phyloP scores from a whole-genome alignment of 177 flowering plant species.

The Vitis hybrid region DNA sequence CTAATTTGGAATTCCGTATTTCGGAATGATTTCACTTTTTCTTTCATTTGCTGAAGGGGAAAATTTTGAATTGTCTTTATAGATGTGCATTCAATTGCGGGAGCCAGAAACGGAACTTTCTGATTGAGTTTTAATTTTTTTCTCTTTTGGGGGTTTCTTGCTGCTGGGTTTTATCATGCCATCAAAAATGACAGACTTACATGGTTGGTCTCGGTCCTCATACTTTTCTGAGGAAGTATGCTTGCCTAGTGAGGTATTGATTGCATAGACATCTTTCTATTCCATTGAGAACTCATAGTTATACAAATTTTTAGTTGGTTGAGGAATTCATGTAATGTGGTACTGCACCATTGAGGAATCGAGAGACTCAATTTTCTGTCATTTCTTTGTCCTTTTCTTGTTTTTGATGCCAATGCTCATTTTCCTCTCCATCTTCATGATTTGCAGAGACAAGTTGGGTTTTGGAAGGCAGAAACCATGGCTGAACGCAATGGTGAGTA shows the following conservation, averaged over 20 bases:
- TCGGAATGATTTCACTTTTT: not conserved
- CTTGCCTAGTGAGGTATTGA: conserved; percentile 46
- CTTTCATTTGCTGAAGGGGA: not conserved
- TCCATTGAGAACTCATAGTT: not conserved
- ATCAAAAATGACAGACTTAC: conserved; percentile 48
- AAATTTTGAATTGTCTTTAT: not conserved
- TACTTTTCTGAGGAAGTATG: conserved; percentile 36
- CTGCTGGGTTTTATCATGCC: conserved; percentile 31
- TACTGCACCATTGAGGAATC: no score
- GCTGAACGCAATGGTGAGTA: conserved; percentile 46
- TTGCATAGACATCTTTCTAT: not conserved
- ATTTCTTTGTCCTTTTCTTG: not conserved
- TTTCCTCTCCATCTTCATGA: not conserved
- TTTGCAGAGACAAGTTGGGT: conserved; percentile 66
- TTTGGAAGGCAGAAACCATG: conserved; percentile 49
- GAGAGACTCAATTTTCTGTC: not conserved
- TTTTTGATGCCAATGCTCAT: conserved; percentile 1
- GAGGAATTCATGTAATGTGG: not conserved
- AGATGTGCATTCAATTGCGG: conserved; percentile 4
- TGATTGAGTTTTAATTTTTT: not conserved
- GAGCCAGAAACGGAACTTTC: not conserved
- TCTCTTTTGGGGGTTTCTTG: conserved; percentile 2
- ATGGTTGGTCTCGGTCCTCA: conserved; percentile 45
- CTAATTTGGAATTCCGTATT: not conserved
- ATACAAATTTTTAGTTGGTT: not conserved